Conservation (phyloP, 768 basidiomycete species). For the Trametes sanguinea region DNA sequence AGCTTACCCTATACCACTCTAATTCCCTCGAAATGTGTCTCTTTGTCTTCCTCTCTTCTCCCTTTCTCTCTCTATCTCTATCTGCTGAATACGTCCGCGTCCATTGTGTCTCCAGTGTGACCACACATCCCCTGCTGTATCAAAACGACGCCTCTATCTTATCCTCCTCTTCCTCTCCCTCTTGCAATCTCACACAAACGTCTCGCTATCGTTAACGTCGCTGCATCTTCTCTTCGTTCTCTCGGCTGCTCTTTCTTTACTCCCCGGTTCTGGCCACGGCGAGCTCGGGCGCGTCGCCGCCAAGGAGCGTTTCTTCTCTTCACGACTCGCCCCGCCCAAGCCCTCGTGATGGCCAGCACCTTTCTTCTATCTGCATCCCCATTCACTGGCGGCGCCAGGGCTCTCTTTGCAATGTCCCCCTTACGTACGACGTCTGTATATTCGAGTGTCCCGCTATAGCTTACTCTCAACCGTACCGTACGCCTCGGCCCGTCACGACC, state of each 20-base stretch:
- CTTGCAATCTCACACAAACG: conserved; percentile 1
- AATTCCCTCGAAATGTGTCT: conserved; percentile 3
- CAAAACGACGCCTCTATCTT: conserved; percentile 18
- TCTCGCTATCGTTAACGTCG: conserved; percentile 19
- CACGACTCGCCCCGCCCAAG: not conserved
- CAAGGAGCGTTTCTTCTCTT: not conserved
- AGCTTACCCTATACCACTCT: conserved; percentile 11
- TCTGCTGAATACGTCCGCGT: not conserved
- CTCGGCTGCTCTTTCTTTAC: not conserved
- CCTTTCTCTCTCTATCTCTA: not conserved
- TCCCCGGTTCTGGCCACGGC: not conserved
- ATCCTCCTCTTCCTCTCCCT: not conserved
- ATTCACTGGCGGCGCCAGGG: conserved; percentile 9
- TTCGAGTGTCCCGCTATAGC: conserved; percentile 15
- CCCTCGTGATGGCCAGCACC: not conserved
- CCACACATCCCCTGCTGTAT: conserved; percentile 17
- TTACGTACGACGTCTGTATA: conserved; percentile 8
- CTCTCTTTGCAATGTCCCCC: not conserved
- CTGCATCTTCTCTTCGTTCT: conserved; percentile 4
- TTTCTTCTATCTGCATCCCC: not conserved
- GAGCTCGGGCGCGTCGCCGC: conserved; percentile 1
- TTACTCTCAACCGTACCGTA: conserved; percentile 5
- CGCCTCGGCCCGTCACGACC: not conserved
- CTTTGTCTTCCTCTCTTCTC: not conserved
- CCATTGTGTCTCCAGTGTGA: conserved; percentile 6